Conservation (phyloP, 2,329 filamentous ascomycete species). For the Phyllosticta capitalensis region DNA sequence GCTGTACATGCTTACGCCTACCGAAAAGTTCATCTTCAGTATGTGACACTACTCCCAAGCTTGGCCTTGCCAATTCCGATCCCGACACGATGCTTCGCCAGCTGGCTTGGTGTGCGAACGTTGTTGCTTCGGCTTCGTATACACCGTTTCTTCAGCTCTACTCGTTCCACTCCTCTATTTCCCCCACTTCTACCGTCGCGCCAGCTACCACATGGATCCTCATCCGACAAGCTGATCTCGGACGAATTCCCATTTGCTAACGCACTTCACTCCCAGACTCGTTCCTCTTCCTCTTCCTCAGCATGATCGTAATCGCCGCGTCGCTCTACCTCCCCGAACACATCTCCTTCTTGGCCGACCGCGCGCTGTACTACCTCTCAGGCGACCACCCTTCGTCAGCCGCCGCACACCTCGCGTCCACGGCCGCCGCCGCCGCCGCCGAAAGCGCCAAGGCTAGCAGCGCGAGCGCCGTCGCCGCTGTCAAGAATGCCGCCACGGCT, state of each 20-base stretch:
- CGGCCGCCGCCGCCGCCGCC: not conserved
- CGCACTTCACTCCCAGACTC: constrained; percentile 54
- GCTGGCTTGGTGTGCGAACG: no score
- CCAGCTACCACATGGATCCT: not conserved
- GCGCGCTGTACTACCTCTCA: constrained; percentile 90
- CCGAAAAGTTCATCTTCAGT: constrained; percentile 98
- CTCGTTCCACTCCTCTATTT: not conserved
- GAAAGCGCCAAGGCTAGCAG: not conserved
- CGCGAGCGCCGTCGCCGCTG: not conserved
- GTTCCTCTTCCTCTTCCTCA: constrained; percentile 79
- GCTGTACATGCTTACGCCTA: constrained; percentile 93
- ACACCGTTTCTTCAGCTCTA: not conserved
- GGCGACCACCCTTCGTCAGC: constrained; percentile 46
- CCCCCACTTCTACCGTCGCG: not conserved
- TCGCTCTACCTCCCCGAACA: constrained; percentile 93
- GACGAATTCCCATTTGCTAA: not conserved
- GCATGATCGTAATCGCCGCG: constrained; percentile 75
- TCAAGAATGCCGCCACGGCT: not conserved
- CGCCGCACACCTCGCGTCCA: not conserved
- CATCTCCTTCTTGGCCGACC: constrained; percentile 68
- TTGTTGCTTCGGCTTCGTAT: not conserved
- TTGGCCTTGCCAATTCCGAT: not conserved
- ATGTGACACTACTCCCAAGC: constrained; percentile 31
- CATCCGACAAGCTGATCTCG: not conserved
- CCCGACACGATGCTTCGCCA: not conserved